Conservation (phyloP, 345 rosid genomes). For the Camelina sativa region DNA sequence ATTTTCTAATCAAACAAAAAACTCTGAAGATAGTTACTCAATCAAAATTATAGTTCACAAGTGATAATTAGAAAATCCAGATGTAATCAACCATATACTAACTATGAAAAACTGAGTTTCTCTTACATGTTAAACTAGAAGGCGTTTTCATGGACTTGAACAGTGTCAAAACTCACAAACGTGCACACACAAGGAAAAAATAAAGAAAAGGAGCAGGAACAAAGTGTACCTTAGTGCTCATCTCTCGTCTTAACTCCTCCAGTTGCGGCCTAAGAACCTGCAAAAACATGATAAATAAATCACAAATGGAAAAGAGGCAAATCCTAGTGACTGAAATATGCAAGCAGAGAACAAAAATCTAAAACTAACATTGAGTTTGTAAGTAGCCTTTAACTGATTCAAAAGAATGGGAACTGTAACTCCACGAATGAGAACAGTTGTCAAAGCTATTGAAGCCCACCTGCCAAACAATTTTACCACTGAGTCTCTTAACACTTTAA, state of each 20-base stretch:
- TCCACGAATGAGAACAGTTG: slow-evolving; percentile 55
- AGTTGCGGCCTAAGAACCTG: slow-evolving; percentile 55
- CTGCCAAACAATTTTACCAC: slow-evolving; percentile 28
- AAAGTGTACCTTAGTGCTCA: slow-evolving; percentile 46
- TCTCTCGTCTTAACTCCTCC: slow-evolving; percentile 48
- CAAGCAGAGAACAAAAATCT: background rate
- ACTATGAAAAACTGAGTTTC: background rate
- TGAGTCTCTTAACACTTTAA: background rate
- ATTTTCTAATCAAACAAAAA: slow-evolving; percentile 17
- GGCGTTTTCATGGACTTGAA: background rate
- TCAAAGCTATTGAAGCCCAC: slow-evolving; percentile 60
- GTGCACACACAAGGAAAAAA: slow-evolving; percentile 21
- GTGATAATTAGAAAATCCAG: background rate
- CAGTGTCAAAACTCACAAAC: slow-evolving; percentile 13
- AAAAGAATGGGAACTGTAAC: slow-evolving; percentile 51
- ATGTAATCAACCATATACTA: background rate
- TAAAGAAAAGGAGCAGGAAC: slow-evolving; percentile 2
- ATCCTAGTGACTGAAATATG: background rate
- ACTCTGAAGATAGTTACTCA: slow-evolving; percentile 1
- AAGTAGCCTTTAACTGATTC: slow-evolving; percentile 54
- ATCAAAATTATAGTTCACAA: slow-evolving; percentile 10
- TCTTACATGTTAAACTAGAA: background rate
- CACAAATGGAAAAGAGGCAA: background rate
- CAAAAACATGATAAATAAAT: slow-evolving; percentile 19
- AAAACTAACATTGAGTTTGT: slow-evolving; percentile 51